phyloP scores from a whole-genome alignment of 768 basidiomycete species.

The Clitopilus hobsonii region DNA sequence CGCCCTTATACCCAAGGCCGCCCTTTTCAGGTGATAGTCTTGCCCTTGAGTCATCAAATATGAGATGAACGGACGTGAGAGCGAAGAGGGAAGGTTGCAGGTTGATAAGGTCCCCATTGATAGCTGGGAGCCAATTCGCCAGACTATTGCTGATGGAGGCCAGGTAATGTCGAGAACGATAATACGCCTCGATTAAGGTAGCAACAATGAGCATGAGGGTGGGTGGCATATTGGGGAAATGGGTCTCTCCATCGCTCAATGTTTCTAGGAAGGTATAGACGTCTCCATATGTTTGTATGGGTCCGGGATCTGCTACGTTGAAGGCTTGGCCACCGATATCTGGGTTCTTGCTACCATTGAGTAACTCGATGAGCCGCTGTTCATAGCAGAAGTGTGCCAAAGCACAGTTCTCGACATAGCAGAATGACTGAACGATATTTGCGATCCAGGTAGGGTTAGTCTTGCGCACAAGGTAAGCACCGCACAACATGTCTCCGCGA shows the following conservation, averaged over 20 bases:
- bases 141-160: constrained; percentile 25
- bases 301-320: constrained; percentile 60
- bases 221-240: constrained; percentile 52
- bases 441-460: constrained; percentile 60
- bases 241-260: constrained; percentile 51
- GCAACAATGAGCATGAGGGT: constrained; percentile 65
- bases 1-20: constrained; percentile 58
- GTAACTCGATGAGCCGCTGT: constrained; percentile 56
- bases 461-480: constrained; percentile 55
- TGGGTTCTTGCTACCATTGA: constrained; percentile 29
- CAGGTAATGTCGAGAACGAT: constrained; percentile 41
- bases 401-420: constrained; percentile 75
- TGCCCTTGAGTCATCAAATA: constrained; percentile 66
- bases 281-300: constrained; percentile 60
- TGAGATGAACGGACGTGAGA: constrained; percentile 47
- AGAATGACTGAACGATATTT: constrained; percentile 56
- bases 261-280: constrained; percentile 49
- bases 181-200: constrained; percentile 51
- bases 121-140: constrained; percentile 33
- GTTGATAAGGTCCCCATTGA: constrained; percentile 47
- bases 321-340: constrained; percentile 77
- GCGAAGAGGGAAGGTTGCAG: constrained; percentile 58
- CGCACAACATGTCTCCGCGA: constrained; percentile 66
- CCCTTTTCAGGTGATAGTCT: constrained; percentile 48
- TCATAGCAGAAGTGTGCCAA: constrained; percentile 73